Base-by-base conservation (phyloP, 345 rosid species). In the Toxicodendron radicans region DNA sequence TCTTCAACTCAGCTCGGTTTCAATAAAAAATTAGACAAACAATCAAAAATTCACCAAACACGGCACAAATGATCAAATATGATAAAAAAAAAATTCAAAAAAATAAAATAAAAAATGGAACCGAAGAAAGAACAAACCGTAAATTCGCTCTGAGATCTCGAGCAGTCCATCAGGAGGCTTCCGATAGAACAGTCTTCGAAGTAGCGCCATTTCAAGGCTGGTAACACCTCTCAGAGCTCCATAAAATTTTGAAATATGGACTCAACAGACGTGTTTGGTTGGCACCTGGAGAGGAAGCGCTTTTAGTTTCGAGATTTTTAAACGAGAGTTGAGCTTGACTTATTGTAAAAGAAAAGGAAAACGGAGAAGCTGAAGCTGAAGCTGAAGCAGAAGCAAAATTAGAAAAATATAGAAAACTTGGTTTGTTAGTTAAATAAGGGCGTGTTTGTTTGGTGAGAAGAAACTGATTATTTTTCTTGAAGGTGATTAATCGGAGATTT, bases 151-250 rank as follows among this genome's bases (percentile, higher is more conserved):
- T 63, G 86, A 90, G 74, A 95, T 90, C 95, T 95, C 98, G 64
- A 95, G 91, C 75, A 95, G 83, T 4, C 99, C 98, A 70, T 95
- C 98, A 32, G 99, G 98, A 4, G 97, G 99, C 75, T 92, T 92
- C 80, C 83, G 80, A 75, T 86, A 89, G 75, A 95, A 95, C 62
- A 95, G 76, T 82, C 88, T 95, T 12, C 95, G 91, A 80, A 95
- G 83, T 85, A 93, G 80, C 57, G 97, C 90, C 99, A 95, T 95
- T 64, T 81, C 38, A 49, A 69, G 8, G 49, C 65, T 57, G 18
- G 18, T 43, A n/a, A 21, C 64, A 21, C 64, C 71, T 33, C 70
- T 23, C 70, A 49, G 48, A 24, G 17, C 27, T 23, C 21, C n/a
- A 46, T 4, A 45, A 52, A 46, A 38, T 45, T 65, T 13, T 51